phyloP scores from a whole-genome alignment of 345 rosid genomes.

The Citrus glauca region DNA sequence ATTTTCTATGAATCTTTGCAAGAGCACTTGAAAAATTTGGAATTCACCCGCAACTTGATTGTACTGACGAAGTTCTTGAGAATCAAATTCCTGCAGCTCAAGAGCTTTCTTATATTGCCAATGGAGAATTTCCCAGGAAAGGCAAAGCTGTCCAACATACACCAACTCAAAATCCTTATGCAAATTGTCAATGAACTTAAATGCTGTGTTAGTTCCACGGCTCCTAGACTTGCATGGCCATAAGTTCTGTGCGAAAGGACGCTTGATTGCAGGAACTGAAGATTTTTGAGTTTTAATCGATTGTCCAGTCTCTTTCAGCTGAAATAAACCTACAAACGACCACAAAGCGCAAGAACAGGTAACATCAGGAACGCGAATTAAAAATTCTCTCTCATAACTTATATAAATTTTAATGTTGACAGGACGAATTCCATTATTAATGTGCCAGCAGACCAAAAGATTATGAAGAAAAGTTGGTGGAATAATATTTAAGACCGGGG shows the following conservation, averaged over 20 bases:
- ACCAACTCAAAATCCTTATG: constrained; percentile 65
- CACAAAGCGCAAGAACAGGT: not conserved
- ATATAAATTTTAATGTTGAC: not conserved
- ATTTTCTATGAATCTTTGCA: constrained; percentile 72
- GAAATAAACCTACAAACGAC: constrained; percentile 45
- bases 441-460: not conserved
- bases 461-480: not conserved
- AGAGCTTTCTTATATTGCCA: constrained; percentile 63
- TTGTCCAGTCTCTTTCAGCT: constrained; percentile 40
- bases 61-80: constrained; percentile 34
- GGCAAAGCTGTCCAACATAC: constrained; percentile 75
- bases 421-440: not conserved
- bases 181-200: constrained; percentile 40
- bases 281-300: constrained; percentile 14
- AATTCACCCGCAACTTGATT: constrained; percentile 72
- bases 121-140: constrained; percentile 86
- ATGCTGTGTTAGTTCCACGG: constrained; percentile 27
- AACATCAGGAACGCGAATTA: not conserved
- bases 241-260: constrained; percentile 30
- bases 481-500: constrained; percentile 2
- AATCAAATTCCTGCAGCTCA: constrained; percentile 43
- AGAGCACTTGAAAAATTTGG: constrained; percentile 77
- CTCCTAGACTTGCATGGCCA: constrained; percentile 42
- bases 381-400: not conserved
- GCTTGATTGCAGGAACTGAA: constrained; percentile 20